phyloP scores from a whole-genome alignment of 176 grass and related monocot species.

The Chrysopogon serrulatus region DNA sequence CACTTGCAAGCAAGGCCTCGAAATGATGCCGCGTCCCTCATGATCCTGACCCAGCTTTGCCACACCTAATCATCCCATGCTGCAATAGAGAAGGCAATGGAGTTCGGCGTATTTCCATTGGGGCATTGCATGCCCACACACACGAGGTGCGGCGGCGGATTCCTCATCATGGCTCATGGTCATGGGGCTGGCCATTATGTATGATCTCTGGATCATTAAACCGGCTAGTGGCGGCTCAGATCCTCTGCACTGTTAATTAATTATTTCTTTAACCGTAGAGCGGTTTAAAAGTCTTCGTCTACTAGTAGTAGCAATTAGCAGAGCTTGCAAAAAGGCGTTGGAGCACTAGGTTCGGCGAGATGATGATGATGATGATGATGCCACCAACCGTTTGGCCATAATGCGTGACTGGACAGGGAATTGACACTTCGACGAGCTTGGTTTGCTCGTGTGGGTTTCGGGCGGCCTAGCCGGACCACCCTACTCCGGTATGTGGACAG shows the following conservation, averaged over 20 bases:
- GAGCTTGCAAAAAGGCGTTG: background rate
- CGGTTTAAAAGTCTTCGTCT: background rate
- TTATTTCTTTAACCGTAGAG: no score
- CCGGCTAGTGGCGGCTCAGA: background rate
- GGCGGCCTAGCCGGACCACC: background rate
- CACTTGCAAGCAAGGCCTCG: constrained; percentile 42
- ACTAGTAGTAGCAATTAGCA: background rate
- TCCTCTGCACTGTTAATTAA: background rate
- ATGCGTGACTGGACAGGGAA: background rate
- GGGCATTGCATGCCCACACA: no score
- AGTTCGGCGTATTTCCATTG: background rate
- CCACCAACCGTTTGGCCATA: background rate
- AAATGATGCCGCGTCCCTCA: background rate
- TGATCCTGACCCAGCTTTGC: constrained; percentile 26
- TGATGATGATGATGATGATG: constrained; percentile 16
- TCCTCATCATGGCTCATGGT: background rate
- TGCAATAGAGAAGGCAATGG: background rate
- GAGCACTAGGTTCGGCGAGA: background rate
- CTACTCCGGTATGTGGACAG: no score
- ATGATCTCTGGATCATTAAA: constrained; percentile 33
- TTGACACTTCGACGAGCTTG: background rate
- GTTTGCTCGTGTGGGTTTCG: background rate
- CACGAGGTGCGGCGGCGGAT: background rate
- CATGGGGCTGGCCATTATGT: background rate
- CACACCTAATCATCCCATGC: constrained; percentile 6